Conservation (phyloP, 768 basidiomycete species). For the Leucocoprinus leucothites region DNA sequence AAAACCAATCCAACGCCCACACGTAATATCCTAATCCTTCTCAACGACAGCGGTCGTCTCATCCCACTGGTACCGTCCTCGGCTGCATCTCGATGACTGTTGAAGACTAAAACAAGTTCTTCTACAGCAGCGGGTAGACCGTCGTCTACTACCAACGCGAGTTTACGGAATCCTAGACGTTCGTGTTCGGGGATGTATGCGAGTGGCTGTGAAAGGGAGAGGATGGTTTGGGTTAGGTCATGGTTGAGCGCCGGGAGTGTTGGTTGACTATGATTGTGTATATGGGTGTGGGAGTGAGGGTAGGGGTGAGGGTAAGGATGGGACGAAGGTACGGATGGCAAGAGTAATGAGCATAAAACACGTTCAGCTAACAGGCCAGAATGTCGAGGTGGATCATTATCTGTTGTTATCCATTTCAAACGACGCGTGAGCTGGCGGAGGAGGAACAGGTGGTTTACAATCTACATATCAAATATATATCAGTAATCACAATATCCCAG, state of each 20-base stretch:
- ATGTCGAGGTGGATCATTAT: constrained; percentile 57
- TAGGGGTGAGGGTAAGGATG: constrained; percentile 35
- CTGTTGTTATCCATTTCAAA: constrained; percentile 68
- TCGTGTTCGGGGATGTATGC: constrained; percentile 62
- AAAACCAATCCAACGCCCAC: constrained; percentile 59
- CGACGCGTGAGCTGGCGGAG: constrained; percentile 71
- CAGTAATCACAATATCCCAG: constrained; percentile 11
- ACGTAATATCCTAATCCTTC: constrained; percentile 56
- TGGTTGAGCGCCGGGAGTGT: constrained; percentile 32
- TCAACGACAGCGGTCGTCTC: constrained; percentile 48
- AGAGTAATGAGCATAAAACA: constrained; percentile 52
- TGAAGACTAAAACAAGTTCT: constrained; percentile 42
- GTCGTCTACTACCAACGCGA: constrained; percentile 66
- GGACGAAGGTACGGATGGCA: constrained; percentile 37
- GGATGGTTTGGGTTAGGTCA: constrained; percentile 56
- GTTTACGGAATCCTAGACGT: constrained; percentile 52
- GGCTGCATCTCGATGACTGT: not conserved
- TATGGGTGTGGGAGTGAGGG: too few relatives aligned
- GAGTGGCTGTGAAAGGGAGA: constrained; percentile 56
- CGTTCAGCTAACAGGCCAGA: constrained; percentile 69
- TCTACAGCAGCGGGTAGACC: constrained; percentile 63
- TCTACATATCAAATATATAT: constrained; percentile 33
- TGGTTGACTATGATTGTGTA: too few relatives aligned
- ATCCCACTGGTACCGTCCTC: constrained; percentile 22
- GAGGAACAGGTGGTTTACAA: constrained; percentile 70